These are phyloP conservation scores for Nicotiana noctiflora DNA, from an alignment of 257 asterid species.

Conservation along the genomic window DNA sequence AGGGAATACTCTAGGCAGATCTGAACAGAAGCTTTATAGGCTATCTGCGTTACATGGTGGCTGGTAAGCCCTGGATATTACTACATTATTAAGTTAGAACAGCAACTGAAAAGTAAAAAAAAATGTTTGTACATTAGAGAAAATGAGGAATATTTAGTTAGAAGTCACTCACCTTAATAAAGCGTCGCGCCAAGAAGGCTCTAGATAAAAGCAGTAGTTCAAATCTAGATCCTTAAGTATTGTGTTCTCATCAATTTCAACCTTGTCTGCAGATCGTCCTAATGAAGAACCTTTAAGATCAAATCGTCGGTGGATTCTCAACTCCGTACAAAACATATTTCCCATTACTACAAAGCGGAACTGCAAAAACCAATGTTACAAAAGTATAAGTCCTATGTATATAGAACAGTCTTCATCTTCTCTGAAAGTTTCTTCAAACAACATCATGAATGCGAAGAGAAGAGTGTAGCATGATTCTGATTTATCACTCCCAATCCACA, in stretches of 20 bases:
- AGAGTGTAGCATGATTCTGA: background rate
- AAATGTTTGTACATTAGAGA: background rate
- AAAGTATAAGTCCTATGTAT: background rate
- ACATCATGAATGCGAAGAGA: background rate
- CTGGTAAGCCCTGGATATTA: no score
- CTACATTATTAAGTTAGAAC: background rate
- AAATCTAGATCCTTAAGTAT: slow-evolving; percentile 94
- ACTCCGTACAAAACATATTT: slow-evolving; percentile 94
- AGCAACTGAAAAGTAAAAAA: background rate
- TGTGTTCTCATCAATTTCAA: slow-evolving; percentile 86
- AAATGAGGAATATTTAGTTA: background rate
- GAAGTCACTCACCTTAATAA: slow-evolving; percentile 54
- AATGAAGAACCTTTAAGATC: slow-evolving; percentile 93
- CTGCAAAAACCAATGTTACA: slow-evolving; percentile 33
- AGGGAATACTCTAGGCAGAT: no score
- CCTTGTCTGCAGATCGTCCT: slow-evolving; percentile 92
- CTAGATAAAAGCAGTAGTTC: slow-evolving; percentile 88
- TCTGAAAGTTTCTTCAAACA: background rate
- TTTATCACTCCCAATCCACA: background rate
- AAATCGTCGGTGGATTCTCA: slow-evolving; percentile 87
- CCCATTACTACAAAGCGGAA: slow-evolving; percentile 97
- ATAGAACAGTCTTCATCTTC: background rate
- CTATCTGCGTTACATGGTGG: no score
- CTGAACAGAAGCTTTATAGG: no score
- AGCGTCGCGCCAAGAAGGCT: slow-evolving; percentile 79